Evolutionary conservation across 129 eudicot species (phyloP).

Genomic region (Mikania micrantha): DNA sequence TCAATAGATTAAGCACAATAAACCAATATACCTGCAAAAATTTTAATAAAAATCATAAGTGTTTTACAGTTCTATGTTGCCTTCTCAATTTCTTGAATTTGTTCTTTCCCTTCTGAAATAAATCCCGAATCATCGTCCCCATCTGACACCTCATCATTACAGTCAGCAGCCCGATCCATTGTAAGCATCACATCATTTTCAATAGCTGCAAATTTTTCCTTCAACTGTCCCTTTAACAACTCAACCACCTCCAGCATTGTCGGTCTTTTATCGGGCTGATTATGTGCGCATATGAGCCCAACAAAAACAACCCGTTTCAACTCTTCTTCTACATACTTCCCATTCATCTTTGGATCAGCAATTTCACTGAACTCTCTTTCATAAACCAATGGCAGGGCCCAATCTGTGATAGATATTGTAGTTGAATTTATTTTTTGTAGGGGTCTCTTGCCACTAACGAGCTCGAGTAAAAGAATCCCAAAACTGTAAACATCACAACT

Average conservation of each 20-base stretch:
- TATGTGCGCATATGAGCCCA: constrained; percentile 70
- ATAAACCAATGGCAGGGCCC: constrained; percentile 81
- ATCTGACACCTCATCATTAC: constrained; percentile 27
- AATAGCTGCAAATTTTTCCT: constrained; percentile 48
- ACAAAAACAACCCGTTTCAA: constrained; percentile 53
- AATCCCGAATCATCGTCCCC: constrained; percentile 12
- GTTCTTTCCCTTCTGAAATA: neutral
- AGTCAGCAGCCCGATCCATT: constrained; percentile 17
- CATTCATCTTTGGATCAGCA: constrained; percentile 68
- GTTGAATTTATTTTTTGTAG: constrained; percentile 55
- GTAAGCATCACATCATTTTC: constrained; percentile 67
- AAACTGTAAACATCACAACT: constrained; percentile 91
- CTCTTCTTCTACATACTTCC: constrained; percentile 72
- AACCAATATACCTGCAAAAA: constrained; percentile 1
- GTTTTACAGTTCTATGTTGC: constrained; percentile 7
- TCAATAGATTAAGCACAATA: neutral
- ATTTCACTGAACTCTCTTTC: constrained; percentile 57
- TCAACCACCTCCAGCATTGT: constrained; percentile 36
- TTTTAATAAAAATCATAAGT: neutral
- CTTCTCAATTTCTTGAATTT: neutral
- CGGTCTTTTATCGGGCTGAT: constrained; percentile 72
- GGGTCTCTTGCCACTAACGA: constrained; percentile 83
- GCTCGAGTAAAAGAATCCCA: constrained; percentile 87
- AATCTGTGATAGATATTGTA: constrained; percentile 47
- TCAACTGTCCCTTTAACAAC: constrained; percentile 53